Base-by-base conservation (phyloP, 306 rosid species). In the Lablab purpureus region DNA sequence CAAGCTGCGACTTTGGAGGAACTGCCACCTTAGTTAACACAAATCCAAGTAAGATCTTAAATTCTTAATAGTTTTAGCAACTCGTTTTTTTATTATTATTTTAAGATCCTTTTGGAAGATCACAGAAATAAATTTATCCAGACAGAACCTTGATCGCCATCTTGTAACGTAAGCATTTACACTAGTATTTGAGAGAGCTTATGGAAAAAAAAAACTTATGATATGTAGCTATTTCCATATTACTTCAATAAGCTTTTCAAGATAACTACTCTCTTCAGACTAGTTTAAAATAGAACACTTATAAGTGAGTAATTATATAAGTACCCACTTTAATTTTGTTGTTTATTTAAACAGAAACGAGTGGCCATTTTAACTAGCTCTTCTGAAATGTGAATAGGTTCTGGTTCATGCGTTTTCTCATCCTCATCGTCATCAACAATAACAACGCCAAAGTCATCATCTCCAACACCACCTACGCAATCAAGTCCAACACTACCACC, bases 1-100 rank as follows among this genome's bases (percentile, higher is more conserved):
- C 97, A 34, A 90, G 98, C 85, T 96, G 99, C 62, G 94, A 96
- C 74, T 96, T 96, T 77, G 96, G 97, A 80, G 98, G 98, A n/a
- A 14, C 85, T 73, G 98, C 98, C 54, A 66, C 89, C 63, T 23
- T 89, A 51, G 92, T 90, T 32, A 80, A 67, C 80, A 51, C 91
- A 78, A 96, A 93, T 81, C 98, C 99, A 90, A 93, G 99, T 96
- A 87, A 78, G 93, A 75, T 52, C 67, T 75, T 96, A 85, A 78
- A 91, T 73, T 59, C 67, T 75, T 43, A 6, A 10, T 69, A 74
- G 45, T 75, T 67, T 65, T 19, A 22, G 12, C 21, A 71, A 36
- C 32, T 46, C 52, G 10, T 22, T 47, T 18, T 15, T 15, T 62
- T 1, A 11, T 58, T 22, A 10, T 47, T 23, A 37, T 6, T 9